These are phyloP conservation scores for Neoconidiobolus thromboides DNA, from an alignment of 371 early-diverging fungal species.

Conservation along the genomic window DNA sequence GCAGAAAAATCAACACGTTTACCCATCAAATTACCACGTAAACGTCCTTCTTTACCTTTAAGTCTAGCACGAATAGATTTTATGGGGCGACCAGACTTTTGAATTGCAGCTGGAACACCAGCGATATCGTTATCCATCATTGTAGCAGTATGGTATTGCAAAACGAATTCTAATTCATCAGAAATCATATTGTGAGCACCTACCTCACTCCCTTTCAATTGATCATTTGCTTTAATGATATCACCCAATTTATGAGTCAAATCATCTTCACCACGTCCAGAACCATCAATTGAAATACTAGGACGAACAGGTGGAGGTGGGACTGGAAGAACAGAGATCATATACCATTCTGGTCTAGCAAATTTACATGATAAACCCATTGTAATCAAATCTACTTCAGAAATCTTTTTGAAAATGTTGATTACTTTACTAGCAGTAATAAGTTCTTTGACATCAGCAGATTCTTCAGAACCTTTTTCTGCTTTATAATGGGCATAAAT, in stretches of 20 bases:
- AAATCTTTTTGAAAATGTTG: constrained; percentile 79
- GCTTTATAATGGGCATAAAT: constrained; percentile 53
- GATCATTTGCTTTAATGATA: constrained; percentile 93
- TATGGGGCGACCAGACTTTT: constrained; percentile 93
- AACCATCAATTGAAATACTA: constrained; percentile 93
- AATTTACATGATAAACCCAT: constrained; percentile 89
- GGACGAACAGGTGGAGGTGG: constrained; percentile 98
- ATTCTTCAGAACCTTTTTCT: constrained; percentile 18
- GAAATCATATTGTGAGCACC: constrained; percentile 93
- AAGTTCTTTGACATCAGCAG: constrained; percentile 41
- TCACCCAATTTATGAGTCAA: constrained; percentile 94
- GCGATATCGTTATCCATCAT: constrained; percentile 98
- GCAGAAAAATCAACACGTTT: constrained; percentile 99
- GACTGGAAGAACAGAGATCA: constrained; percentile 86
- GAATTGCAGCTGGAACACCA: constrained; percentile 92
- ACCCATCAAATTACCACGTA: constrained; percentile 99
- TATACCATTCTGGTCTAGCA: constrained; percentile 98
- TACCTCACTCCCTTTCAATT: constrained; percentile 71
- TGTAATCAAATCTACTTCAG: constrained; percentile 68
- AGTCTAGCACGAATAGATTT: constrained; percentile 96
- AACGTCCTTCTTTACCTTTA: constrained; percentile 99
- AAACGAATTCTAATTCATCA: constrained; percentile 82
- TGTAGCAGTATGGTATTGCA: constrained; percentile 98
- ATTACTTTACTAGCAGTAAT: constrained; percentile 71
- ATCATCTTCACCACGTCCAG: constrained; percentile 93